Evolutionary conservation across 805 yeast species (phyloP), one percentile per base, ranked within the genome.

Genomic region (Saccharomycopsis sp.): DNA sequence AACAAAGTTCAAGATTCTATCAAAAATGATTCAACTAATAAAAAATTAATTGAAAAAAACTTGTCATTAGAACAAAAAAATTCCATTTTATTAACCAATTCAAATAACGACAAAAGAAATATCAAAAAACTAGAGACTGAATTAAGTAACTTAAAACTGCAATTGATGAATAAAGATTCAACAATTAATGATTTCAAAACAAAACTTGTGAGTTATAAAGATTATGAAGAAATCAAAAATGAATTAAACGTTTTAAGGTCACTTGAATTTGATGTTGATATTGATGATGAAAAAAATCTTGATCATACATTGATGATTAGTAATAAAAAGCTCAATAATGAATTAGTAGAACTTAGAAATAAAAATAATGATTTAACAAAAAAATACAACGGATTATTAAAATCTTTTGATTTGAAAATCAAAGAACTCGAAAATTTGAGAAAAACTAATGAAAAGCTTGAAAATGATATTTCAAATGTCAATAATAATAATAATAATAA

Each of bases 211-310:
- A 57, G 63, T 25, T 72, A 76, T 38, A 60, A 68, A 2, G 95
- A 87, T 54, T 87, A 88, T 57, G 87, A 82, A 39, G 87, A 84
- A 46, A 56, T 87, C 36, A 86, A 85, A 55, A 71, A 74, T 37
- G 96, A 88, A 52, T 63, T 88, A 48, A 71, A 69, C 15, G 71
- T 86, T 20, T 56, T 87, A 45, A 76, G 80, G 54, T 77, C 79
- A 47, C 78, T 86, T 29, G 85, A 83, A 51, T 81, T 86, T 59
- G 88, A 88, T 48, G 62, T 61, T 25, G 63, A 60, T 13, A 64
- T 56, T 3, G 64, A 59, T 19, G 60, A 51, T 21, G 61, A 53
- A 8, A 57, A 51, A 5, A 51, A 31, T 10, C 55, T 79, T 31
- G 87, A 76, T 51, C 68, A 73, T n/a, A 67, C 79, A 17, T 62